Evolutionary conservation across 2,329 filamentous ascomycete genomes (phyloP).

Genomic region (Neurospora sp.): DNA sequence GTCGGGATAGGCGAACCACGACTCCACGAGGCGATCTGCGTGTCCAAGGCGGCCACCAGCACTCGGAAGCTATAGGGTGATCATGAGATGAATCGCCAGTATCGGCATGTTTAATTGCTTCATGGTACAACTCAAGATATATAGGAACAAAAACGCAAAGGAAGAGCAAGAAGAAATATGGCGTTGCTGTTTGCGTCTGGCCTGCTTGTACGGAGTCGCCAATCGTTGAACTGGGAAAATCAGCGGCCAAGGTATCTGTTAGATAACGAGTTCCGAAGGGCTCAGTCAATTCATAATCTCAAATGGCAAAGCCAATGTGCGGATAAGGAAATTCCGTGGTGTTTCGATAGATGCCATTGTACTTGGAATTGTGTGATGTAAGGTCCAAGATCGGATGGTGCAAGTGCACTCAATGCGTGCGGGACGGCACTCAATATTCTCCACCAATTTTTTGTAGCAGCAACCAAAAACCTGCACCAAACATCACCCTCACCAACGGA

Average conservation of each 20-base stretch:
- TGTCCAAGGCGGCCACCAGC: neutral
- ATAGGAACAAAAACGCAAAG: neutral
- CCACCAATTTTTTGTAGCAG: neutral
- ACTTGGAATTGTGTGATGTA: neutral
- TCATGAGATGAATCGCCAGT: neutral
- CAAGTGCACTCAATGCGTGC: neutral
- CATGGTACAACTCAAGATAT: neutral
- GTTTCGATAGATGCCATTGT: neutral
- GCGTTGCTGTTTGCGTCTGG: neutral
- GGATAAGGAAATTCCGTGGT: neutral
- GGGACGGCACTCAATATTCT: neutral
- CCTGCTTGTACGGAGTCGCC: neutral
- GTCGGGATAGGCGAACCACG: neutral
- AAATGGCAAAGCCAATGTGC: neutral
- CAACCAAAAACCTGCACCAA: neutral
- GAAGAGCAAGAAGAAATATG: no score
- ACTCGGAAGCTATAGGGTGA: neutral
- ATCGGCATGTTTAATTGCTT: neutral
- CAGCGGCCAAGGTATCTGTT: neutral
- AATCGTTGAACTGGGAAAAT: neutral
- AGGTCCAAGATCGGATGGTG: neutral
- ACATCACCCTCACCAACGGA: neutral
- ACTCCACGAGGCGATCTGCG: neutral
- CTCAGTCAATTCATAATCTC: neutral
- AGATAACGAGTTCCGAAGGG: neutral